Evolutionary conservation across 2,329 filamentous ascomycete genomes (phyloP).

Genomic region (Hirsutella rhossiliensis): DNA sequence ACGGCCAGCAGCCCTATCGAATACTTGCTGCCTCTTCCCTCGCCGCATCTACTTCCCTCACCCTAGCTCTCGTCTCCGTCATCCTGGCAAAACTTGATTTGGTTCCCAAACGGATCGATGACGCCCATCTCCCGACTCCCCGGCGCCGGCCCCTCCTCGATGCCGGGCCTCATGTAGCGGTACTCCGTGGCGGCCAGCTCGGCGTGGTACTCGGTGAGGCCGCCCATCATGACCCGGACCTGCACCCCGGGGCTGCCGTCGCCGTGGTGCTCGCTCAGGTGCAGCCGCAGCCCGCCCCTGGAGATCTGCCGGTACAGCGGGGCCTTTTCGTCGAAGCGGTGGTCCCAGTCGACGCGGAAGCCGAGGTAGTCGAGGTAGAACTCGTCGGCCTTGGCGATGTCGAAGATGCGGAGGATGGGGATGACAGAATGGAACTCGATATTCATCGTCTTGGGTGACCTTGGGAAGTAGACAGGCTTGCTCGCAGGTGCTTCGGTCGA

Average conservation of each 20-base stretch:
- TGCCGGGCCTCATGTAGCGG: constrained; percentile 8
- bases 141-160: constrained; percentile 5
- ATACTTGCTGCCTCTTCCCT: too few species aligned
- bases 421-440: constrained; percentile 5
- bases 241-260: constrained; percentile 7
- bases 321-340: constrained; percentile 8
- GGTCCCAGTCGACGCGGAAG: constrained; percentile 9
- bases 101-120: constrained; percentile 9
- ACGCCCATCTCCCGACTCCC: constrained; percentile 4
- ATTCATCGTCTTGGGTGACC: neutral
- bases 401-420: constrained; percentile 10
- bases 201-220: constrained; percentile 3
- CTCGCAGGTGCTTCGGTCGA: neutral
- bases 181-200: constrained; percentile 7
- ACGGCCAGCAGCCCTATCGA: too few species aligned
- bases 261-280: constrained; percentile 10
- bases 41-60: too few species aligned
- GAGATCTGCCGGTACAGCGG: constrained; percentile 10
- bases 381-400: constrained; percentile 9
- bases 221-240: constrained; percentile 4
- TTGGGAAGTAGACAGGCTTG: too few species aligned
- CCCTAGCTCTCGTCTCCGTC: neutral
- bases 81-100: constrained; percentile 6
- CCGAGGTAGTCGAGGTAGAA: constrained; percentile 9
- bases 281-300: constrained; percentile 4